Evolutionary conservation across 2,329 filamentous ascomycete genomes (phyloP).

Genomic region (Fulvia fulva): DNA sequence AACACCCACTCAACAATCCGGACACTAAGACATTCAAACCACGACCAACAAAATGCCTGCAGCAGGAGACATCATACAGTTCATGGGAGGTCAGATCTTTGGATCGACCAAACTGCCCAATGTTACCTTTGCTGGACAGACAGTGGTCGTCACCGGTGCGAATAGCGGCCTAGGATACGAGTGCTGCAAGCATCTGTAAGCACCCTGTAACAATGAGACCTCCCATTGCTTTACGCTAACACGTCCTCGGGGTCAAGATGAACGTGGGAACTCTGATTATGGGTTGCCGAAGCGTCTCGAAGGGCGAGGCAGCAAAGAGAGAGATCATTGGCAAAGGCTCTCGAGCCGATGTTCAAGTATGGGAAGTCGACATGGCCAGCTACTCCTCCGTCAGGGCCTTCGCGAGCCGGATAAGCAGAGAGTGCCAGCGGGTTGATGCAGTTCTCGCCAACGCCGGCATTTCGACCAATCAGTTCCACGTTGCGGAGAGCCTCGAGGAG

Average conservation of each 20-base stretch:
- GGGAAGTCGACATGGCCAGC: conserved; percentile 40
- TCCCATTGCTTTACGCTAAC: background rate
- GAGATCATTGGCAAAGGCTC: conserved; percentile 31
- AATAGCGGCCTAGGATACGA: conserved; percentile 60
- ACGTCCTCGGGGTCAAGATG: background rate
- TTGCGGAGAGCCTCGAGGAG: conserved; percentile 45
- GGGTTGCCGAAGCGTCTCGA: conserved; percentile 39
- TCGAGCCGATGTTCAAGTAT: conserved; percentile 36
- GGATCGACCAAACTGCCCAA: conserved; percentile 11
- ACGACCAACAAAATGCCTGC: conserved; percentile 10
- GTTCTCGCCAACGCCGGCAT: conserved; percentile 36
- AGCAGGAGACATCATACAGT: conserved; percentile 15
- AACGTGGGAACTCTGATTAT: conserved; percentile 34
- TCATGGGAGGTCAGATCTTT: conserved; percentile 17
- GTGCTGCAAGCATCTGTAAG: conserved; percentile 22
- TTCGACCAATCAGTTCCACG: conserved; percentile 31
- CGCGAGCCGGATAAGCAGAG: conserved; percentile 18
- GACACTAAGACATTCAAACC: background rate
- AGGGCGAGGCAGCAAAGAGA: conserved; percentile 39
- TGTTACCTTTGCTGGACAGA: conserved; percentile 8
- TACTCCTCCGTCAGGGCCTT: conserved; percentile 34
- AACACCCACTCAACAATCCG: background rate
- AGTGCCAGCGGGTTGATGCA: conserved; percentile 22
- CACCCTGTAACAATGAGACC: background rate
- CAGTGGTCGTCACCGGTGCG: conserved; percentile 51